Base-by-base conservation (phyloP, 768 basidiomycete species). In the Lenzites betulinus region DNA sequence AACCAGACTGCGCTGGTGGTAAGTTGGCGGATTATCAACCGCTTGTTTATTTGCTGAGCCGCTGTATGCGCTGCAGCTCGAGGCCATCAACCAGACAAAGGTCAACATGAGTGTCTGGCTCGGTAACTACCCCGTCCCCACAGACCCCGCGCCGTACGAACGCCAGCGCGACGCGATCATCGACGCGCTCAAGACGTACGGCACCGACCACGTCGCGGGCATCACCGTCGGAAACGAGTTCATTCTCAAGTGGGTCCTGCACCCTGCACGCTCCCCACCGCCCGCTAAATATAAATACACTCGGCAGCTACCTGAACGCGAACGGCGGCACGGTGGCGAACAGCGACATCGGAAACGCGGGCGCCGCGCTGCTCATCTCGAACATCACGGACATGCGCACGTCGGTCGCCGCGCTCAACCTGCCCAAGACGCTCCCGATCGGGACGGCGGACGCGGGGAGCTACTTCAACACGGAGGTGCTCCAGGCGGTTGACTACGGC, bases 171-270 rank as follows among this genome's bases (percentile, higher is more conserved):
- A 82, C 61, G 73, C 75, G n/a, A 83, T 95, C 57, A 74, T 86
- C 63, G 71, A 77, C 2, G 93, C 89, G 9, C 75, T 98, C 54
- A 70, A 88, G 70, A 86, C 83, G 1, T 98, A 88, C 70, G 95
- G 95, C 33, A 81, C 83, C 2, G 82, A 82, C 60, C 73, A 94
- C 67, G 83, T 98, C 53, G 77, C 76, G 0, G 96, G 96, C 9
- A 69, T 98, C 39, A 95, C 89, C 13, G 95, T 97, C 35, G 95
- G 96, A 35, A 96, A 97, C 70, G 94, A 96, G 74, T 93, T 84
- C 70, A 91, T 93, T 70, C 80, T 95, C 50, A 84, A 94, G 86
- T 89, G 49, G 3, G 81, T 75, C 8, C 42, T 44, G 66, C 13
- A 7, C 48, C 2, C 18, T 2, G 13, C 22, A 2, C 28, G 43